Base-by-base conservation (phyloP, 2,329 filamentous ascomycete species). In the Trichoderma sp. region DNA sequence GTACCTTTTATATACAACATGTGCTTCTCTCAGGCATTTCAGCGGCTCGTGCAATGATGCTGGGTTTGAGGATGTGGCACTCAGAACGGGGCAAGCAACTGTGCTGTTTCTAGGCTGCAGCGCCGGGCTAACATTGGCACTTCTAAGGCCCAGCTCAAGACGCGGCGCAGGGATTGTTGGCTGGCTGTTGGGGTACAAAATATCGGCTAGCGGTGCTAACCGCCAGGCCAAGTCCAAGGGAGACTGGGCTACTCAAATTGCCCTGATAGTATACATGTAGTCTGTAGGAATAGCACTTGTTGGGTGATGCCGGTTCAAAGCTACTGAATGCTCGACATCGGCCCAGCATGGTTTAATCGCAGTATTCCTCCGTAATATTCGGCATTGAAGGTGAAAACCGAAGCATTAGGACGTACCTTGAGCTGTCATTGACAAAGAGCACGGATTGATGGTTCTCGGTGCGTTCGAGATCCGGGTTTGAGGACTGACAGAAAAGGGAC, bases 161-260 rank as follows among this genome's bases (percentile, higher is more conserved):
- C 29, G 65, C n/a, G 52, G 53, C 19, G 33, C 65, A 70, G 58
- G 65, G 69, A 68, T 68, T 31, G 47, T 5, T 49, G 47, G 47
- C 47, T 49, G n/a, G 47, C 29, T 33, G 64, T 56, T 68, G 43
- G 69, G 58, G 27, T n/a, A 43, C 57, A 31, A 66, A 33, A 27
- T 19, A 27, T 60, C 57, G 33, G 40, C 33, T 66, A 55, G 49
- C 52, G 53, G 60, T 61, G 31, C 56, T 68, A 55, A 61, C 65
- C n/a, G 57, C 29, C 65, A 55, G 33, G 55, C 13, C 57, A 37
- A 31, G 55, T 24, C 13, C 43, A 33, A 53, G n/a, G 65, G 29
- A 60, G 49, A 27, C 55, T n/a, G 47, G 65, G 65, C 31, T 60
- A 24, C 29, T 60, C 24, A 47, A 35, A 33, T 52, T 43, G 27